Conservation (phyloP, 2,329 filamentous ascomycete species). For the Paracoccidioides brasiliensis region DNA sequence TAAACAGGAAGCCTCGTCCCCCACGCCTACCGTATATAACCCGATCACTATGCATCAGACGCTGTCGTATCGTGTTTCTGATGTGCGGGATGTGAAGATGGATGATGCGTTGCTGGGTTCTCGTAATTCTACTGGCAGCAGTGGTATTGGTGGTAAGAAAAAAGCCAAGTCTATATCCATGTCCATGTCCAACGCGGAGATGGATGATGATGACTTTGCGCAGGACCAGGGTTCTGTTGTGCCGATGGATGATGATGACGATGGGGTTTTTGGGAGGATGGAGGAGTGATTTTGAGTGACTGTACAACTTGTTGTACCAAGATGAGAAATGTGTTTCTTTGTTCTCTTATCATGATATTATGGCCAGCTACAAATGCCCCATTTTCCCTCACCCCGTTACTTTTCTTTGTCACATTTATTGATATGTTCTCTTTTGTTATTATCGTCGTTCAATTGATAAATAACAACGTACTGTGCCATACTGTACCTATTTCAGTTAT, state of each 20-base stretch:
- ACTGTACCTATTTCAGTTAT: neutral
- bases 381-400: neutral
- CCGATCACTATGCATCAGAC: conserved; percentile 33
- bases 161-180: conserved; percentile 14
- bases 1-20: conserved; percentile 15
- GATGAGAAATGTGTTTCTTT: neutral
- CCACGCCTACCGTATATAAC: conserved; percentile 28
- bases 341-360: neutral
- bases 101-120: conserved; percentile 44
- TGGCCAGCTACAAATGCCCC: neutral
- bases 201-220: conserved; percentile 51
- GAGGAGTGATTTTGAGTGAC: conserved; percentile 52
- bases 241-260: conserved; percentile 77
- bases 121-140: conserved; percentile 15
- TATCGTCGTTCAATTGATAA: neutral
- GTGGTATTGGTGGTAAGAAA: conserved; percentile 23
- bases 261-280: conserved; percentile 92
- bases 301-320: neutral
- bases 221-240: conserved; percentile 40
- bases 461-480: neutral
- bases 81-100: conserved; percentile 53
- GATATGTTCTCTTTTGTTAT: neutral
- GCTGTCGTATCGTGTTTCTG: conserved; percentile 36
- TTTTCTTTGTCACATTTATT: neutral
- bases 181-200: conserved; percentile 12